Evolutionary conservation across 768 basidiomycete genomes (phyloP).

Genomic region (Wakefieldia striispora): DNA sequence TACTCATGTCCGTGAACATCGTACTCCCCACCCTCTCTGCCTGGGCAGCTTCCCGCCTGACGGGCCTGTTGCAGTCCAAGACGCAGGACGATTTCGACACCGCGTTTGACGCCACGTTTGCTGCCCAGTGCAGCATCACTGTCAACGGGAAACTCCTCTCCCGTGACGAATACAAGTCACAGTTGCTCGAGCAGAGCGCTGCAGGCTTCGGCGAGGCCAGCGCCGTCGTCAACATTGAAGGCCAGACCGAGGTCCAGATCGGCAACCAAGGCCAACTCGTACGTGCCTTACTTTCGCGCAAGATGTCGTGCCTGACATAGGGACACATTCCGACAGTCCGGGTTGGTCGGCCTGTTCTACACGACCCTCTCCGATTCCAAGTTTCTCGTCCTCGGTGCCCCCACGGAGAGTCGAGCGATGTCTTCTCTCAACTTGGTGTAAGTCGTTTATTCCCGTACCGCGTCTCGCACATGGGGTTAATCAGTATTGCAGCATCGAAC

Average conservation of each 20-base stretch:
- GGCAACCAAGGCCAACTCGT: constrained; percentile 29
- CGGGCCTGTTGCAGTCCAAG: constrained; percentile 38
- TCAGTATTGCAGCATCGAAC: constrained; percentile 21
- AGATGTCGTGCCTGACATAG: not conserved
- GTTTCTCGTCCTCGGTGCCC: constrained; percentile 33
- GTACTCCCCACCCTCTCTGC: constrained; percentile 41
- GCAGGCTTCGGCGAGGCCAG: constrained; percentile 12
- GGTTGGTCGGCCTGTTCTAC: constrained; percentile 38
- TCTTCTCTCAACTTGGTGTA: constrained; percentile 43
- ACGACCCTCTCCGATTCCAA: constrained; percentile 33
- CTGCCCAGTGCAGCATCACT: constrained; percentile 33
- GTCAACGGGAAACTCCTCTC: constrained; percentile 41
- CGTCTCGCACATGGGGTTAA: not conserved
- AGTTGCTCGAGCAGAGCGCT: constrained; percentile 31
- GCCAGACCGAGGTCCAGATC: constrained; percentile 25
- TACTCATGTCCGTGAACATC: constrained; percentile 27
- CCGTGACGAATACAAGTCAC: constrained; percentile 40
- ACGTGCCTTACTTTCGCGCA: not conserved
- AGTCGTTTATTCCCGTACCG: constrained; percentile 5
- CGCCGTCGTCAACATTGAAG: constrained; percentile 25
- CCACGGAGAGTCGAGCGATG: constrained; percentile 28
- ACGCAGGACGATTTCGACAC: constrained; percentile 32
- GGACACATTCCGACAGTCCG: constrained; percentile 14
- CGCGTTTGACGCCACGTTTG: constrained; percentile 43
- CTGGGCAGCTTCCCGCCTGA: constrained; percentile 42